Evolutionary conservation across 768 basidiomycete genomes (phyloP).

Genomic region (Boletus barrowsii): DNA sequence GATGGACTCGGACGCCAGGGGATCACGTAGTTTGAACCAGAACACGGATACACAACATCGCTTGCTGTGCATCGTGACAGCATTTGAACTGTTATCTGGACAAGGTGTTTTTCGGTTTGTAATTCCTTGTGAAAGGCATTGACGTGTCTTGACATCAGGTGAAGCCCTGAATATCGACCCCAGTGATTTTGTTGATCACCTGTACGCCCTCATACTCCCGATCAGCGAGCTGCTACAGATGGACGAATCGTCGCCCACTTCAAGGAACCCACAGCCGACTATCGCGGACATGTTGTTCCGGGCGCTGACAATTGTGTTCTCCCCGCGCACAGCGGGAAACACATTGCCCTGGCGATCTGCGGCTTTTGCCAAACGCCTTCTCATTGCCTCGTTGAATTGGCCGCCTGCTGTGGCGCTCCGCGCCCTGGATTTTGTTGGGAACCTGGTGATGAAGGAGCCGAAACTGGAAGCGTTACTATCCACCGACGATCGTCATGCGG

Average conservation of each 20-base stretch:
- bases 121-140: conserved; percentile 8
- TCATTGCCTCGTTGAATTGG: conserved; percentile 80
- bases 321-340: conserved; percentile 57
- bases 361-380: conserved; percentile 91
- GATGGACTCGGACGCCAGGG: conserved; percentile 38
- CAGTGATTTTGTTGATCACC: conserved; percentile 76
- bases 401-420: conserved; percentile 62
- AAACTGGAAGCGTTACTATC: conserved; percentile 81
- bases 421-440: conserved; percentile 69
- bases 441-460: conserved; percentile 71
- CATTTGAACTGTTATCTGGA: conserved; percentile 94
- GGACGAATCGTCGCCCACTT: conserved; percentile 44
- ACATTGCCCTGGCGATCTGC: conserved; percentile 74
- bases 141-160: conserved; percentile 43
- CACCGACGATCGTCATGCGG: conserved; percentile 79
- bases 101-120: conserved; percentile 59
- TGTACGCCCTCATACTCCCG: conserved; percentile 80
- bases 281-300: conserved; percentile 79
- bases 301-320: conserved; percentile 78
- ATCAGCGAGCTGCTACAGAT: conserved; percentile 65
- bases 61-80: conserved; percentile 87
- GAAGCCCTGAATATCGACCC: conserved; percentile 98
- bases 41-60: conserved; percentile 50
- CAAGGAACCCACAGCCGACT: conserved; percentile 32
- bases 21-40: conserved; percentile 30